Evolutionary conservation across 2,329 filamentous ascomycete species (phyloP), one percentile per base, ranked within the genome.

Genomic region (Colletotrichum godetiae): DNA sequence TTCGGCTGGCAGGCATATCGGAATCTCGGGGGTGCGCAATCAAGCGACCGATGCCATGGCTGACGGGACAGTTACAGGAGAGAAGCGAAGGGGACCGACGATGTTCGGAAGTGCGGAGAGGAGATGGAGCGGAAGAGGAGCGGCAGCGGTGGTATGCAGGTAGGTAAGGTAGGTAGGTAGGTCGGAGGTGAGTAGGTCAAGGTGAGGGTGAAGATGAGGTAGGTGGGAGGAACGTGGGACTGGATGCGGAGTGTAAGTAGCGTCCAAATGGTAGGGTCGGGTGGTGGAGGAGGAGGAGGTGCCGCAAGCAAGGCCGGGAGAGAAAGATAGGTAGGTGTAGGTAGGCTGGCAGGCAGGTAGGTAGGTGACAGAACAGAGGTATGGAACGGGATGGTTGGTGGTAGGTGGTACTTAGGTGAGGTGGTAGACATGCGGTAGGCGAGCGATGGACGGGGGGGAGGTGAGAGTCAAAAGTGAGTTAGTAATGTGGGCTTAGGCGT

Each of bases 1-100:
- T 85, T 83, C 91, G 91, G 79, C 86, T 84, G 75, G 87, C 84
- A 72, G 88, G 87, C 88, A 89, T 90, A 75, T 74, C 78, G 73
- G 68, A 61, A 68, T 64, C 37, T 72, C 56, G 70, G 71, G 81
- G 77, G 74, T 72, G 61, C 67, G 71, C 71, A 49, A 61, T 75
- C 73, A 74, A 75, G 76, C 63, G 73, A 78, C 80, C 78, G 82
- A 76, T 78, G 81, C 83, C 83, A 84, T 84, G 79, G 82, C 82
- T 80, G 70, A 24, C 49, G 19, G 58, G 59, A 52, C 46, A 74
- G 61, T 74, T 75, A 67, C 56, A 49, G 67, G 59, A 60, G 66
- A 71, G 66, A 67, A 52, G 72, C 63, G 62, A 37, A 63, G 67
- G 13, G 58, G 66, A 52, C 65, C 63, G 73, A 71, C 37, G 62